Conservation (phyloP, 441 rosid genomes). For the Eruca vesicaria region DNA sequence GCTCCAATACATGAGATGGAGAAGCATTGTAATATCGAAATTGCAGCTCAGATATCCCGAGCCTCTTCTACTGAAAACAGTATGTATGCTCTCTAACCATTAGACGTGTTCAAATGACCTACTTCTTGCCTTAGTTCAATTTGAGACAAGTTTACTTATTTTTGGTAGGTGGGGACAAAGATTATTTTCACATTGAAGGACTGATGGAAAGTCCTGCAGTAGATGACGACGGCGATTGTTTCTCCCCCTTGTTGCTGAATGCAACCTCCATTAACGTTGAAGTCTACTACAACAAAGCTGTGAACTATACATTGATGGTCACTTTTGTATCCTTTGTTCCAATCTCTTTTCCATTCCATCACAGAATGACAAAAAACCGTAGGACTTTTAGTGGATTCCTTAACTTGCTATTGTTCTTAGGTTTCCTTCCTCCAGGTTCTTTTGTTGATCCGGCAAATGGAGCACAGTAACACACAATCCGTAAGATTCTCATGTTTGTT, state of each 20-base stretch:
- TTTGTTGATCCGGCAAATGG: slow-evolving; percentile 94
- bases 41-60: slow-evolving; percentile 83
- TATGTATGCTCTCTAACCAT: slow-evolving; percentile 31
- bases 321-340: slow-evolving; percentile 91
- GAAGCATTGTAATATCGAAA: slow-evolving; percentile 95
- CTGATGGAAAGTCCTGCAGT: slow-evolving; percentile 93
- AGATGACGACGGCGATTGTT: slow-evolving; percentile 93
- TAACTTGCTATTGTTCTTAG: slow-evolving; percentile 50
- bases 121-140: not conserved
- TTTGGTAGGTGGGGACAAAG: slow-evolving; percentile 67
- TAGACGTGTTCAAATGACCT: not conserved
- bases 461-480: slow-evolving; percentile 95
- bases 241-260: slow-evolving; percentile 82
- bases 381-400: slow-evolving; percentile 46
- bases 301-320: slow-evolving; percentile 97
- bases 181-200: slow-evolving; percentile 82
- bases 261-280: slow-evolving; percentile 93
- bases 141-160: not conserved
- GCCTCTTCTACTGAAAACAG: slow-evolving; percentile 48
- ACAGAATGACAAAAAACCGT: not conserved
- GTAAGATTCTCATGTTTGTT: slow-evolving; percentile 48
- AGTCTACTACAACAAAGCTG: slow-evolving; percentile 97
- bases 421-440: slow-evolving; percentile 96
- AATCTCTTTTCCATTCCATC: slow-evolving; percentile 36
- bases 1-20: slow-evolving; percentile 93